These are phyloP conservation scores for Tillandsia leiboldiana DNA, from an alignment of 176 grass and related monocot species.

Conservation along the genomic window DNA sequence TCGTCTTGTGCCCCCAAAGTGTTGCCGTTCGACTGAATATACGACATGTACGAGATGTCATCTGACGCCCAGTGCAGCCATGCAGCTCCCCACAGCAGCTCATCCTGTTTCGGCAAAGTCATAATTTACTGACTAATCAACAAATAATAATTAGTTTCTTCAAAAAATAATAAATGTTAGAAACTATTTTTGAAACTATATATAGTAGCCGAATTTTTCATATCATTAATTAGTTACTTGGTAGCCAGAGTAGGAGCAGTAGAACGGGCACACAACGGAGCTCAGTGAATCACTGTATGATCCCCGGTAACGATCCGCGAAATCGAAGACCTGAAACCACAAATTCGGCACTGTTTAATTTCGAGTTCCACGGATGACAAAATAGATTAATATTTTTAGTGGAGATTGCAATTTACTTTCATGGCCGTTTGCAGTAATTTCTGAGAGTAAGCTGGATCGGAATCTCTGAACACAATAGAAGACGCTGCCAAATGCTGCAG, in stretches of 20 bases:
- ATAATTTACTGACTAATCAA: not conserved
- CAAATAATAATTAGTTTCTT: not conserved
- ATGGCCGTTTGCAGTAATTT: conserved; percentile 34
- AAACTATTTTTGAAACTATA: not conserved
- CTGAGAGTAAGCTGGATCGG: conserved; percentile 41
- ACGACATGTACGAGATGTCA: conserved; percentile 58
- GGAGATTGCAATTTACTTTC: not conserved
- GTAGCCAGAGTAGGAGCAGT: conserved; percentile 77
- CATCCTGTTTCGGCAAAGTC: conserved; percentile 29
- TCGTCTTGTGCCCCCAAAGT: conserved; percentile 50
- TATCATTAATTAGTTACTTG: conserved; percentile 43
- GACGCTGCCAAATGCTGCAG: conserved; percentile 53
- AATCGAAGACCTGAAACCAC: conserved; percentile 46
- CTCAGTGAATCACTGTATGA: conserved; percentile 60
- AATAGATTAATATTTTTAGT: not conserved
- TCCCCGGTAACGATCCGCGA: conserved; percentile 51
- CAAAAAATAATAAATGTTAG: not conserved
- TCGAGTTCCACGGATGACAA: not conserved
- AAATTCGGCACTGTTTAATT: not conserved
- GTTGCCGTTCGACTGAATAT: conserved; percentile 53
- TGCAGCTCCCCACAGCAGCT: conserved; percentile 80
- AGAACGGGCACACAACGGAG: conserved; percentile 54
- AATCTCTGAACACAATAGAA: conserved; percentile 38
- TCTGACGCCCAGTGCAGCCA: conserved; percentile 69
- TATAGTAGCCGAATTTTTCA: not conserved